Evolutionary conservation across 2,329 filamentous ascomycete species (phyloP).

Genomic region (Allantophomopsis cytisporea): DNA sequence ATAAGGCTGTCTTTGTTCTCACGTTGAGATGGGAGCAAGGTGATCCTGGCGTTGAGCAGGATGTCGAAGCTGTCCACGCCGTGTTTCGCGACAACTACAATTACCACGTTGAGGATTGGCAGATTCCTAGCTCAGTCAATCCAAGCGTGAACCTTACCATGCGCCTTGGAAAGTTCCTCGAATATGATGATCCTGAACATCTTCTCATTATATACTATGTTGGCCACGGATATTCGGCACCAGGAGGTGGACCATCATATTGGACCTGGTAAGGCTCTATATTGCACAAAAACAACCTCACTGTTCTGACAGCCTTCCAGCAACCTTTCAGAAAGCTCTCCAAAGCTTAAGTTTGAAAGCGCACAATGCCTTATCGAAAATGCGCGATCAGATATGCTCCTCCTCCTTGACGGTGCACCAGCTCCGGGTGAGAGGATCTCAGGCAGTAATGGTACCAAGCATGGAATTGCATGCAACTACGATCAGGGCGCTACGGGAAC

Average conservation of each 20-base stretch:
- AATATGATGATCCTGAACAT: slow-evolving; percentile 41
- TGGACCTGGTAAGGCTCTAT: slow-evolving; percentile 46
- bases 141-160: slow-evolving; percentile 48
- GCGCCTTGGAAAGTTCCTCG: slow-evolving; percentile 44
- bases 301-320: too few relatives aligned
- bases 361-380: slow-evolving; percentile 49
- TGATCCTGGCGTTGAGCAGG: slow-evolving; percentile 36
- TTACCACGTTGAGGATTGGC: slow-evolving; percentile 45
- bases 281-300: too few relatives aligned
- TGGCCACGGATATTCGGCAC: slow-evolving; percentile 41
- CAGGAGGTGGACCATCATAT: slow-evolving; percentile 44
- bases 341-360: slow-evolving; percentile 50
- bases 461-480: slow-evolving; percentile 43
- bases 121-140: slow-evolving; percentile 44
- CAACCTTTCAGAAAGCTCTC: slow-evolving; percentile 40
- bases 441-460: slow-evolving; percentile 32
- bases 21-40: slow-evolving; percentile 51
- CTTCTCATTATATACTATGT: slow-evolving; percentile 53
- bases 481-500: slow-evolving; percentile 33
- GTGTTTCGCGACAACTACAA: slow-evolving; percentile 46
- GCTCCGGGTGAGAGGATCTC: slow-evolving; percentile 33
- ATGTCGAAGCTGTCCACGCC: slow-evolving; percentile 39
- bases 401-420: slow-evolving; percentile 48
- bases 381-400: slow-evolving; percentile 45
- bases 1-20: slow-evolving; percentile 44